Evolutionary conservation across 2,329 filamentous ascomycete species (phyloP).

Genomic region (Mariannaea sp.): DNA sequence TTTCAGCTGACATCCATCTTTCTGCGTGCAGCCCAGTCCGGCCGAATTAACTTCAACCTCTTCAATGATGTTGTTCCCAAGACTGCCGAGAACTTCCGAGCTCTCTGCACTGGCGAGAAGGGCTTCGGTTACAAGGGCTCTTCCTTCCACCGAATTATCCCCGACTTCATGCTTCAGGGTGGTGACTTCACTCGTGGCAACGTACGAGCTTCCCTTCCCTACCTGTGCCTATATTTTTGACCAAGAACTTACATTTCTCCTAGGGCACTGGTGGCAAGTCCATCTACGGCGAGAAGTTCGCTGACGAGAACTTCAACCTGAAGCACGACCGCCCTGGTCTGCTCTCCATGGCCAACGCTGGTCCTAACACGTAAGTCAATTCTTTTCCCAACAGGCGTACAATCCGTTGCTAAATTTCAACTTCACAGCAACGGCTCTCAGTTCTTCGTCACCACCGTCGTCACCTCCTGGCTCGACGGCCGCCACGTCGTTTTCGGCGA

Average conservation of each 20-base stretch:
- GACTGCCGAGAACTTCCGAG: slow-evolving; percentile 84
- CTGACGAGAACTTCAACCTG: slow-evolving; percentile 86
- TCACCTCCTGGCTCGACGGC: slow-evolving; percentile 82
- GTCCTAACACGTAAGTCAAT: slow-evolving; percentile 79
- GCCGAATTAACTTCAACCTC: slow-evolving; percentile 88
- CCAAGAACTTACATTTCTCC: slow-evolving; percentile 26
- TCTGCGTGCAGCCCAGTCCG: slow-evolving; percentile 64
- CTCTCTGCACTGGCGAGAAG: slow-evolving; percentile 80
- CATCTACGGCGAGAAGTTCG: slow-evolving; percentile 94
- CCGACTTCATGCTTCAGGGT: slow-evolving; percentile 93
- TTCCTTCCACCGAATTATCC: slow-evolving; percentile 91
- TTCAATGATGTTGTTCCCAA: slow-evolving; percentile 86
- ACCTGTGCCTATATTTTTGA: neutral
- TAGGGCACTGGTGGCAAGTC: slow-evolving; percentile 90
- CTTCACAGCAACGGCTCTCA: slow-evolving; percentile 89
- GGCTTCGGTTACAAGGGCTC: slow-evolving; percentile 84
- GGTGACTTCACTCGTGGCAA: slow-evolving; percentile 94
- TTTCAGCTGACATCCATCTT: slow-evolving; percentile 27
- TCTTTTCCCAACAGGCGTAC: no score
- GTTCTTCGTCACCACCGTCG: slow-evolving; percentile 96
- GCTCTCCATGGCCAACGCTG: slow-evolving; percentile 94
- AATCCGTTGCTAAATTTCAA: slow-evolving; percentile 37
- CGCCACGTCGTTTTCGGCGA: slow-evolving; percentile 87
- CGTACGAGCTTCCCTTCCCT: slow-evolving; percentile 58
- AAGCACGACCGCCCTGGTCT: slow-evolving; percentile 78